phyloP scores from a whole-genome alignment of 305 asterid genomes.

The Solanum hybrid region DNA sequence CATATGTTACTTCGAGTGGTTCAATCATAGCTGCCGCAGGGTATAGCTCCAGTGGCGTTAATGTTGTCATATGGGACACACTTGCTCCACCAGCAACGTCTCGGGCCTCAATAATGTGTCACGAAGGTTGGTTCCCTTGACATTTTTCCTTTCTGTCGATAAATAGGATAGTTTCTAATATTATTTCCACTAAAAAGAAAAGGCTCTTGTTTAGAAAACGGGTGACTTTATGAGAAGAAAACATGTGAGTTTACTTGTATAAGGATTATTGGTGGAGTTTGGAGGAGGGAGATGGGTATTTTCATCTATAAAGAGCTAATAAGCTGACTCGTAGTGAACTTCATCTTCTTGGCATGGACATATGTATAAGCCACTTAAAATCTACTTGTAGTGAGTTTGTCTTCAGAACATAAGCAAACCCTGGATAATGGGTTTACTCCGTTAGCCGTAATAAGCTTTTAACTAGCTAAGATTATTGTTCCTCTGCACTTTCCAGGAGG shows the following conservation, averaged over 20 bases:
- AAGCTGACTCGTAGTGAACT: not conserved
- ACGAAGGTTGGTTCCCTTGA: conserved; percentile 60
- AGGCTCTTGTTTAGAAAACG: not conserved
- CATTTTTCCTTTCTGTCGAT: not conserved
- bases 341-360: not conserved
- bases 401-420: not conserved
- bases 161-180: not conserved
- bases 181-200: not conserved
- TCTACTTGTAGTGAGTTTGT: not conserved
- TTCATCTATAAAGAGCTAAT: not conserved
- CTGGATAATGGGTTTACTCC: not conserved
- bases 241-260: not conserved
- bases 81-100: conserved; percentile 95
- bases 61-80: conserved; percentile 97
- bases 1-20: conserved; percentile 88
- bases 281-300: not conserved
- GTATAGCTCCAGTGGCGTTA: conserved; percentile 76
- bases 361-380: not conserved
- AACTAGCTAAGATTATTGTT: not conserved
- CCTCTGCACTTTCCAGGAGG: conserved; percentile 52
- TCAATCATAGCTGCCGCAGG: conserved; percentile 97
- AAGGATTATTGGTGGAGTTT: not conserved
- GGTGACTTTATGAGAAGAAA: not conserved
- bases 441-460: not conserved
- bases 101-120: conserved; percentile 97